These are phyloP conservation scores for Cardiospermum halicacabum DNA, from an alignment of 345 rosid species.

Conservation along the genomic window DNA sequence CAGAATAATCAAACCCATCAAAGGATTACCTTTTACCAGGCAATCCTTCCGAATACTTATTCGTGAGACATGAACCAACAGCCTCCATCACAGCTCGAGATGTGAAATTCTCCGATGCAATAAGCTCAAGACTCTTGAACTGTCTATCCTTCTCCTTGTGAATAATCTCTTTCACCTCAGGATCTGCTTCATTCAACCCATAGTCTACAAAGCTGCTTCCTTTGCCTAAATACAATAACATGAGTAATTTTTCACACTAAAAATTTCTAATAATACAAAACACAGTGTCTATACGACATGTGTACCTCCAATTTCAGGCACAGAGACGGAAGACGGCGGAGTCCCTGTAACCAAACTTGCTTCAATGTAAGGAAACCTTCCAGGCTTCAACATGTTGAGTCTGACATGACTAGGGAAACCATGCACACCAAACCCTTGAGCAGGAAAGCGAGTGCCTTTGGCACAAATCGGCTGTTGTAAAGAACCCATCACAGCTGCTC, in stretches of 20 bases:
- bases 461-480: conserved; percentile 46
- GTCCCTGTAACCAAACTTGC: conserved; percentile 48
- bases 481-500: conserved; percentile 53
- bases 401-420: conserved; percentile 40
- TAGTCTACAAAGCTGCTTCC: conserved; percentile 43
- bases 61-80: conserved; percentile 89
- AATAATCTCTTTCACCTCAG: conserved; percentile 61
- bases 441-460: conserved; percentile 33
- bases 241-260: not conserved
- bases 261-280: not conserved
- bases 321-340: conserved; percentile 52
- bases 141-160: conserved; percentile 79
- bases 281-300: no score
- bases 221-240: conserved; percentile 33
- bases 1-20: not conserved
- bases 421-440: conserved; percentile 19
- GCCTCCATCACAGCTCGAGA: conserved; percentile 96
- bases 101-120: conserved; percentile 91
- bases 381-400: conserved; percentile 36
- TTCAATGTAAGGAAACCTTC: conserved; percentile 30
- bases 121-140: conserved; percentile 86
- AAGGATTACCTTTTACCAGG: conserved; percentile 80
- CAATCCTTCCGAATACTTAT: conserved; percentile 91
- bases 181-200: conserved; percentile 64
- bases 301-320: conserved; percentile 49